A percentile compares a stretch with the other conserved stretches of the same genome.
Evolutionary conservation across 108 stramenopile species (phyloP).

Genomic region (Aurantiochytrium sp.): DNA sequence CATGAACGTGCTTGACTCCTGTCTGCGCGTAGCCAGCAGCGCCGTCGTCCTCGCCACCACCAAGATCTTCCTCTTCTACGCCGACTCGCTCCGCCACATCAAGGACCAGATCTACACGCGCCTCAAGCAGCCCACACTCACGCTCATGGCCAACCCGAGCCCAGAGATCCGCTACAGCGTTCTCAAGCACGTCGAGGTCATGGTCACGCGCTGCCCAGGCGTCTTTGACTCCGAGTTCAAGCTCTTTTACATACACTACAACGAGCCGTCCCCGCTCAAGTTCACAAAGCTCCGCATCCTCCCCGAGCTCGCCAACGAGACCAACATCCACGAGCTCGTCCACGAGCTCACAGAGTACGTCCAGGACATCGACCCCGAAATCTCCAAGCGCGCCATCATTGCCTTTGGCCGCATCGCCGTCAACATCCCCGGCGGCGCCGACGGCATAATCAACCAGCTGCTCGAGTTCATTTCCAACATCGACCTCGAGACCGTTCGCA

Average conservation of each 20-base stretch:
- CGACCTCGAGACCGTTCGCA: constrained; percentile 72
- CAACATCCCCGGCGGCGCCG: constrained; percentile 69
- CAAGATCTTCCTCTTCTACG: constrained; percentile 78
- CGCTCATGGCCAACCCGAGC: constrained; percentile 75
- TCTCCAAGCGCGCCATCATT: constrained; percentile 77
- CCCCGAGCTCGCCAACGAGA: constrained; percentile 77
- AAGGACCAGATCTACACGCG: constrained; percentile 79
- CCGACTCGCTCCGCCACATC: constrained; percentile 73
- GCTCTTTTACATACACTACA: constrained; percentile 89
- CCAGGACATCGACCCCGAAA: constrained; percentile 67
- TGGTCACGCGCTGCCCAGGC: constrained; percentile 84
- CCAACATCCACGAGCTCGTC: constrained; percentile 84
- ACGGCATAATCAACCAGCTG: constrained; percentile 74
- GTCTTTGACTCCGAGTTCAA: constrained; percentile 94
- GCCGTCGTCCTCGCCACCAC: constrained; percentile 90
- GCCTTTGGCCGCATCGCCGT: constrained; percentile 83
- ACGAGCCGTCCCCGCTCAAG: constrained; percentile 90
- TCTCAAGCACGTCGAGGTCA: constrained; percentile 82
- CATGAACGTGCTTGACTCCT: constrained; percentile 98
- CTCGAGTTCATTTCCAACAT: constrained; percentile 80
- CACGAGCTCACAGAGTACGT: constrained; percentile 90
- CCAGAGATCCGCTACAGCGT: constrained; percentile 81
- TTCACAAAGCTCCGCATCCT: constrained; percentile 85
- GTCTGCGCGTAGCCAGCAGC: constrained; percentile 81
- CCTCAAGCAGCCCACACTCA: constrained; percentile 89